Conservation (phyloP, 2,329 filamentous ascomycete species). For the Cryoendolithus antarcticus region DNA sequence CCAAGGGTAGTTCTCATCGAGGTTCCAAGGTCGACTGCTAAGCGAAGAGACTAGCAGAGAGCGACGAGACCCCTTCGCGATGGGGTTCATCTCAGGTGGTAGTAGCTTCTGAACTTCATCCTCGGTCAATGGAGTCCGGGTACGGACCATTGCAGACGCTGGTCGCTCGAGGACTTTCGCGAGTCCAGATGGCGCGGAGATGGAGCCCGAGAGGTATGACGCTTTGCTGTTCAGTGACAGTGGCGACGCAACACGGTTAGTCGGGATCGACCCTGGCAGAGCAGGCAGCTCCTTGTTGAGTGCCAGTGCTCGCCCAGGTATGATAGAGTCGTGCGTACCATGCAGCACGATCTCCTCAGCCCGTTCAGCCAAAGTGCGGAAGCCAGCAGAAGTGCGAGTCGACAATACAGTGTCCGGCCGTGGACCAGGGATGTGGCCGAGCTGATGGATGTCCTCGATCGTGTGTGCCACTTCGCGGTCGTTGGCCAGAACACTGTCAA, state of each 20-base stretch:
- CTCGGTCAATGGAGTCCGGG: constrained; percentile 18
- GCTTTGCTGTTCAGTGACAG: constrained; percentile 14
- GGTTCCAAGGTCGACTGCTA: constrained; percentile 35
- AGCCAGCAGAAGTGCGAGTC: constrained; percentile 24
- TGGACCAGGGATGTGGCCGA: constrained; percentile 9
- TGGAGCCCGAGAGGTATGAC: constrained; percentile 20
- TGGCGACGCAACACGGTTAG: constrained; percentile 13
- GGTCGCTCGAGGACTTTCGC: constrained; percentile 14
- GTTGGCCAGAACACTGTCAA: constrained; percentile 23
- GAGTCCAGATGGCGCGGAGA: constrained; percentile 20
- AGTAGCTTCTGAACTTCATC: constrained; percentile 20
- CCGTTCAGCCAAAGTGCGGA: constrained; percentile 25
- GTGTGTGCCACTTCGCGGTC: constrained; percentile 25
- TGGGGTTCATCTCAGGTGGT: constrained; percentile 21
- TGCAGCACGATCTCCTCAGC: constrained; percentile 26
- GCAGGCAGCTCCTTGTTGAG: constrained; percentile 26
- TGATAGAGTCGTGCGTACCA: constrained; percentile 24
- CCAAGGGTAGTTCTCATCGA: constrained; percentile 36
- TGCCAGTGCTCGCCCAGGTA: constrained; percentile 9
- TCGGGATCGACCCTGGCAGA: constrained; percentile 20
- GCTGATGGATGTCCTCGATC: constrained; percentile 23
- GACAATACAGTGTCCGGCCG: constrained; percentile 23
- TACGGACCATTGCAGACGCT: constrained; percentile 17
- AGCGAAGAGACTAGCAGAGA: constrained; percentile 22
- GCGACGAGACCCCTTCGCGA: constrained; percentile 19